Conservation (phyloP, 352 stramenopile genomes). For the Phytophthora ramorum region DNA sequence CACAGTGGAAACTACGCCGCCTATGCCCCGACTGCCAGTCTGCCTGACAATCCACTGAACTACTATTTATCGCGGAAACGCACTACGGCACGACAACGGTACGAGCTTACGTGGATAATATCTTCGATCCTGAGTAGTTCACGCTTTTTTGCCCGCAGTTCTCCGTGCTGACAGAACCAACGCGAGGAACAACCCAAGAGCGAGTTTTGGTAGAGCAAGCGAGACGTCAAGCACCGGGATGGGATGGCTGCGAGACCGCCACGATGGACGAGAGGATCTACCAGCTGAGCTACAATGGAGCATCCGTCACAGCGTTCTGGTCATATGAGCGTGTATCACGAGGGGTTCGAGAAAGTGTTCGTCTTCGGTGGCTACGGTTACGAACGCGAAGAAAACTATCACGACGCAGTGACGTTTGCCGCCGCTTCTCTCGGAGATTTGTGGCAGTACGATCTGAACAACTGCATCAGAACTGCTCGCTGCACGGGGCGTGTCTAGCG, state of each 20-base stretch:
- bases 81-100: slow-evolving; percentile 81
- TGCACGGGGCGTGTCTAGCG: slow-evolving; percentile 91
- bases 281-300: slow-evolving; percentile 76
- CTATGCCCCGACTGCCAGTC: slow-evolving; percentile 41
- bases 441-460: slow-evolving; percentile 91
- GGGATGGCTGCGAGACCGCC: slow-evolving; percentile 95
- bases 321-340: slow-evolving; percentile 88
- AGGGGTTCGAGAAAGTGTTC: slow-evolving; percentile 74
- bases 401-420: slow-evolving; percentile 61
- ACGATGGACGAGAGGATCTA: slow-evolving; percentile 72
- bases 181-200: slow-evolving; percentile 65
- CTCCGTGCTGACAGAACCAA: slow-evolving; percentile 92
- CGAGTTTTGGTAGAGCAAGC: slow-evolving; percentile 91
- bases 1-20: slow-evolving; percentile 80
- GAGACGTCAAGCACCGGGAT: slow-evolving; percentile 90
- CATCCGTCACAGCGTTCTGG: slow-evolving; percentile 87
- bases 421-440: slow-evolving; percentile 82
- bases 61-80: slow-evolving; percentile 74
- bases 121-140: neutral
- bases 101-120: slow-evolving; percentile 2
- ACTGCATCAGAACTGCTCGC: slow-evolving; percentile 94
- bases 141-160: slow-evolving; percentile 45
- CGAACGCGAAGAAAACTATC: slow-evolving; percentile 62
- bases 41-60: slow-evolving; percentile 48
- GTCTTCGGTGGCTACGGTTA: slow-evolving; percentile 92